Base-by-base conservation (phyloP, 306 rosid species). In the Boehmeria nivea region DNA sequence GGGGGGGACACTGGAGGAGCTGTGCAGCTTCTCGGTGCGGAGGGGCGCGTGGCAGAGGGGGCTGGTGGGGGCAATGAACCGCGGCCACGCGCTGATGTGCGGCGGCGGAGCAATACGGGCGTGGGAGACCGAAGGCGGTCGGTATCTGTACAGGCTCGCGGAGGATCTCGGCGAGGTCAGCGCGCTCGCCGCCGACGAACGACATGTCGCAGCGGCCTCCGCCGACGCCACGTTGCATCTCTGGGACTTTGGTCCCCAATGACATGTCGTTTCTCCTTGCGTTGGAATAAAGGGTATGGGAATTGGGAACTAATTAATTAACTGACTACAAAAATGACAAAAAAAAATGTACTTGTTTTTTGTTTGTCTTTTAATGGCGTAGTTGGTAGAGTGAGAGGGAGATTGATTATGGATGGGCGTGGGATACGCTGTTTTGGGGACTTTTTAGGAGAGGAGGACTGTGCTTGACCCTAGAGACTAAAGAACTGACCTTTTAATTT, bases 231-330 rank as follows among this genome's bases (percentile, higher is more conserved):
- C 39, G 0, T 61, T 87, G 65, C 86, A 77, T 60, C 46, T 87
- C 1, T 72, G 93, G 86, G 94, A 93, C 73, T 93, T 93, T 65
- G 85, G 93, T 55, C 83, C 75, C 54, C 66, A 71, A 42, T 54
- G 47, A 56, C 19, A 26, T 11, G 36, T 31, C 36, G 36, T 31
- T 31, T 31, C 45, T n/a, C n/a, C n/a, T n/a, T n/a, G n/a, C n/a
- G n/a, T n/a, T n/a, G n/a, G n/a, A n/a, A n/a, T n/a, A n/a, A n/a
- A n/a, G n/a, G n/a, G n/a, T n/a, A n/a, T n/a, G 37, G 23, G 37
- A 26, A 1, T 13, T 12, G 36, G 57, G 57, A 15, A 31, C 21
- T 34, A 27, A 28, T 20, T 37, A n/a, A 55, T 42, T 37, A 26
- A 55, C 27, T 21, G 26, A 19, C 9, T 6, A 21, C n/a, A 47